Conservation (phyloP, 1,284 basidiomycete species). For the Rhodotorula sp. region DNA sequence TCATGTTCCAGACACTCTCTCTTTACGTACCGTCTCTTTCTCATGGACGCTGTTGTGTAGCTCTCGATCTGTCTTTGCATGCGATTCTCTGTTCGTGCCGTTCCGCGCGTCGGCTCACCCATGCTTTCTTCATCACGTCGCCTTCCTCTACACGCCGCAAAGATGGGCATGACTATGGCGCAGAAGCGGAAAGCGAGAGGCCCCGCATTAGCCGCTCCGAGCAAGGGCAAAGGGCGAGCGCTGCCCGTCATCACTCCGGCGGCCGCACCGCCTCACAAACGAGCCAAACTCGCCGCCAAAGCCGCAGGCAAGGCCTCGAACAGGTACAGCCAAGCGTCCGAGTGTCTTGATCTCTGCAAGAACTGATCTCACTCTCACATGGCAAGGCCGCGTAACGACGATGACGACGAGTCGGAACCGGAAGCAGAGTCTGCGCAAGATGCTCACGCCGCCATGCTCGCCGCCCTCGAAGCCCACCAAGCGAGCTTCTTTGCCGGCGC, state of each 20-base stretch:
- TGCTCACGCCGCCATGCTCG: constrained; percentile 15
- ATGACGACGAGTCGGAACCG: neutral
- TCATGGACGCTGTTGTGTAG: neutral
- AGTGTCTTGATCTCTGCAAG: too few species aligned
- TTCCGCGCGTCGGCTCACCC: neutral
- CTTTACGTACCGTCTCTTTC: neutral
- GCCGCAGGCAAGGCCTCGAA: constrained; percentile 12
- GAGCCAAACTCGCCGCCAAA: neutral
- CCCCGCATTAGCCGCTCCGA: neutral
- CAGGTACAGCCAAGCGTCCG: neutral
- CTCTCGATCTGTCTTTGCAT: neutral
- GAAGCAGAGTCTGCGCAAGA: constrained; percentile 1
- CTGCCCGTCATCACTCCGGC: neutral
- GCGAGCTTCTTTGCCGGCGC: constrained; percentile 3
- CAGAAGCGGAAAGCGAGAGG: constrained; percentile 5
- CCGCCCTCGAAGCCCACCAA: constrained; percentile 30
- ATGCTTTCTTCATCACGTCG: neutral
- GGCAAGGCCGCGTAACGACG: neutral
- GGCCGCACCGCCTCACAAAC: constrained; percentile 5
- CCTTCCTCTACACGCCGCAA: too few species aligned
- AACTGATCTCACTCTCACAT: too few species aligned
- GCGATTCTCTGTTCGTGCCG: neutral
- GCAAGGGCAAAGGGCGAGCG: constrained; percentile 6
- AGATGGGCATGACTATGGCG: neutral
- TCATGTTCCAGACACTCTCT: constrained; percentile 4